A percentile compares a stretch with the other conserved stretches of the same genome.
Conservation (phyloP, 768 basidiomycete genomes). For the Hydnomerulius pinastri region DNA sequence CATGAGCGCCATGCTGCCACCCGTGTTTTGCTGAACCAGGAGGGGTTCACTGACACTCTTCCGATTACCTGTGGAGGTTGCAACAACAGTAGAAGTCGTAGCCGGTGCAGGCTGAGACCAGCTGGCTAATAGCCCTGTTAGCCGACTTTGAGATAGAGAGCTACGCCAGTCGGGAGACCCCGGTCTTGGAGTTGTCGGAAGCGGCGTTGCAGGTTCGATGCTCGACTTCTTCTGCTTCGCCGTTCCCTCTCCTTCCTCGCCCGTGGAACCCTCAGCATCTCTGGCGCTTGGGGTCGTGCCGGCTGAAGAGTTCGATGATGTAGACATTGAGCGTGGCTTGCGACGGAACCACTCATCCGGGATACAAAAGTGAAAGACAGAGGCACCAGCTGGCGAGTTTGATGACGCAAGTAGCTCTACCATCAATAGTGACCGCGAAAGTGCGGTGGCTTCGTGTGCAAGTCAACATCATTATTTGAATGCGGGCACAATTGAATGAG, state of each 20-base stretch:
- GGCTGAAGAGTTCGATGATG: conserved; percentile 53
- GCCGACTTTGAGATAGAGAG: conserved; percentile 55
- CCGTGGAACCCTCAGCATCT: conserved; percentile 22
- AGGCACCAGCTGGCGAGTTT: conserved; percentile 5
- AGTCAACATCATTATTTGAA: neutral
- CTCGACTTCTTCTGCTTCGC: conserved; percentile 50
- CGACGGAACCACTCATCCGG: conserved; percentile 82
- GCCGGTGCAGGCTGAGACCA: conserved; percentile 57
- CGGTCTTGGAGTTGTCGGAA: conserved; percentile 18
- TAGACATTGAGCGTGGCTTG: conserved; percentile 53
- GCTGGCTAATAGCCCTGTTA: conserved; percentile 67
- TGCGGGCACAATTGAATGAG: neutral
- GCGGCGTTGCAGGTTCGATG: conserved; percentile 23
- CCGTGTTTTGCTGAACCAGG: conserved; percentile 50
- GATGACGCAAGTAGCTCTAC: conserved; percentile 15
- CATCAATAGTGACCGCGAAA: conserved; percentile 14
- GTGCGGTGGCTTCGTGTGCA: conserved; percentile 12
- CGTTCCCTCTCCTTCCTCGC: conserved; percentile 57
- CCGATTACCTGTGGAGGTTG: conserved; percentile 40
- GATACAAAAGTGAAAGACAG: conserved; percentile 61
- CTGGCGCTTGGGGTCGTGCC: conserved; percentile 30
- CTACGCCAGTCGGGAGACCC: conserved; percentile 51
- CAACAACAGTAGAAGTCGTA: conserved; percentile 30
- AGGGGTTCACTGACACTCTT: conserved; percentile 76
- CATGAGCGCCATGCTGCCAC: conserved; percentile 28